A percentile compares a stretch with the other conserved stretches of the same genome.
Evolutionary conservation across 2,329 filamentous ascomycete genomes (phyloP).

Genomic region (Lomentospora prolificans): DNA sequence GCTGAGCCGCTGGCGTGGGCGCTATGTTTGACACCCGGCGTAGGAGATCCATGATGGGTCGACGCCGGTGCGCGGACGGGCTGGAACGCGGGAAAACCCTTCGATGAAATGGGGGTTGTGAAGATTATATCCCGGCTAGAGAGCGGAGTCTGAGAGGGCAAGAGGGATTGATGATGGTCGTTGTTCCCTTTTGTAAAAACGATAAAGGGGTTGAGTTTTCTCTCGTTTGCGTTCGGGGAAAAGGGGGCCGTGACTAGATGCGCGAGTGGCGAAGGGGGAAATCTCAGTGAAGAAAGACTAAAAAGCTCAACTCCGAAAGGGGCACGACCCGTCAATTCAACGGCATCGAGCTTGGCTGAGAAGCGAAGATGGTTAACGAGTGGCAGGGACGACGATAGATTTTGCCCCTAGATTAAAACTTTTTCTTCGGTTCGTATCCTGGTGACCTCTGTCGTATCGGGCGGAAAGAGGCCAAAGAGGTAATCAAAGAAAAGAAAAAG

Average conservation of each 20-base stretch:
- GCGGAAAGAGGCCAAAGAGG: neutral
- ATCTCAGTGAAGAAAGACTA: neutral
- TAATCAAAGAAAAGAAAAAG: neutral
- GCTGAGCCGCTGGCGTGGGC: slow-evolving; percentile 30
- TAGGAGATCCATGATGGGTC: slow-evolving; percentile 44
- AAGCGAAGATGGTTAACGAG: slow-evolving; percentile 7
- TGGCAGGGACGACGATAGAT: slow-evolving; percentile 6
- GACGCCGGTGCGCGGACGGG: neutral
- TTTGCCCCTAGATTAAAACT: neutral
- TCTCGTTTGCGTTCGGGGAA: neutral
- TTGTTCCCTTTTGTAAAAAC: neutral
- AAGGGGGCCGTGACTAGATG: neutral
- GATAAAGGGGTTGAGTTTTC: neutral
- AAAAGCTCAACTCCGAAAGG: neutral
- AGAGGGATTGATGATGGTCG: neutral
- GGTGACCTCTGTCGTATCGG: neutral
- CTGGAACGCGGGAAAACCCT: neutral
- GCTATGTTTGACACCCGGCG: slow-evolving; percentile 43
- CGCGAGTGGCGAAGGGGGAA: neutral
- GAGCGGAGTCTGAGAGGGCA: neutral
- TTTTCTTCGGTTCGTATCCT: neutral
- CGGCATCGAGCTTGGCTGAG: neutral
- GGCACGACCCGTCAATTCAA: slow-evolving; percentile 1
- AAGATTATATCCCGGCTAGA: neutral
- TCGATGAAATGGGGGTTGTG: neutral